Evolutionary conservation across 2,329 filamentous ascomycete genomes (phyloP).

Genomic region (Aschersonia sp.): DNA sequence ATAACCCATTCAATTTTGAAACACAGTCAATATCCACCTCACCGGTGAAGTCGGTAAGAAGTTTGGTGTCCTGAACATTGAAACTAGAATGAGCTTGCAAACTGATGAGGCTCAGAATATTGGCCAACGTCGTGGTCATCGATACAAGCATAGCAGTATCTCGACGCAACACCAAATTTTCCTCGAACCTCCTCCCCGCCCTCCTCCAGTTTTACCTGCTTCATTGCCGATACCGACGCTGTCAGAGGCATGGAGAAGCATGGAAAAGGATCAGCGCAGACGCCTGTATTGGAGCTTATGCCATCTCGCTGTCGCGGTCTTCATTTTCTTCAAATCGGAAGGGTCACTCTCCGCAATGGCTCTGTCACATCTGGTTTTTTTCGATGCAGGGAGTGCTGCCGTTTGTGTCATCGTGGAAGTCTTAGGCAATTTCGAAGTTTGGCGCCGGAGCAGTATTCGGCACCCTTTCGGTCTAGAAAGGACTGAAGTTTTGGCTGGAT

Average conservation of each 20-base stretch:
- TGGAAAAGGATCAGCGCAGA: conserved; percentile 74
- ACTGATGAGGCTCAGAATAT: conserved; percentile 45
- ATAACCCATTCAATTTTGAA: conserved; percentile 88
- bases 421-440: conserved; percentile 92
- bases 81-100: neutral
- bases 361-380: conserved; percentile 83
- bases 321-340: conserved; percentile 73
- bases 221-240: conserved; percentile 85
- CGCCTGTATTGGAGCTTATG: conserved; percentile 82
- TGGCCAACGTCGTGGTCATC: conserved; percentile 83
- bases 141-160: conserved; percentile 94
- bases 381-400: conserved; percentile 83
- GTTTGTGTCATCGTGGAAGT: conserved; percentile 89
- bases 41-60: conserved; percentile 61
- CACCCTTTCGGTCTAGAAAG: conserved; percentile 90
- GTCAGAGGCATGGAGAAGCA: conserved; percentile 75
- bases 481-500: conserved; percentile 85
- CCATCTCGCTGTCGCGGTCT: conserved; percentile 69
- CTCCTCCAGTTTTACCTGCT: conserved; percentile 77
- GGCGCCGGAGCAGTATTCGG: conserved; percentile 81
- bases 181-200: conserved; percentile 73
- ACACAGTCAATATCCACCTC: conserved; percentile 62
- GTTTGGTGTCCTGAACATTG: neutral
- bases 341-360: conserved; percentile 85
- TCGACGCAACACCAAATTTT: conserved; percentile 86